Conservation (phyloP, 305 asterid species). For the Fraxinus albicans region DNA sequence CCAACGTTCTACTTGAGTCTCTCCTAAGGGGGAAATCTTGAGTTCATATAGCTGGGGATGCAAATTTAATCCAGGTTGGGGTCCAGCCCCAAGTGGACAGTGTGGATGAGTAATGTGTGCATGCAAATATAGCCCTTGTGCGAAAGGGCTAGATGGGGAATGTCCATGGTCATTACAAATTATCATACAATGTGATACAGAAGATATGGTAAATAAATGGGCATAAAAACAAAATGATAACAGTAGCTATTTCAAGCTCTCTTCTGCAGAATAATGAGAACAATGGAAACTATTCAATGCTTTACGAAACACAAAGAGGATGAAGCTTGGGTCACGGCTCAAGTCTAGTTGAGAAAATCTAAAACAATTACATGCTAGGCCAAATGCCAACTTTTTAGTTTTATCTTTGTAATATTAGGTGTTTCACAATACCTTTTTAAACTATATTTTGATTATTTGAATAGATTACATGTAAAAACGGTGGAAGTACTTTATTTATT, state of each 20-base stretch:
- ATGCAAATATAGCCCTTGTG: background rate
- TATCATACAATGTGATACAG: background rate
- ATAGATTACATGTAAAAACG: background rate
- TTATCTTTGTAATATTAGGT: background rate
- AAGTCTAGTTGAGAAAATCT: background rate
- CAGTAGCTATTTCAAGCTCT: background rate
- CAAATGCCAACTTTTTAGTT: background rate
- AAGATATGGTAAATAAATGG: background rate
- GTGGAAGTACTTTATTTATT: background rate
- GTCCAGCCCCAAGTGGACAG: background rate
- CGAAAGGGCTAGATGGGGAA: background rate
- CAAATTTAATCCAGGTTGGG: background rate
- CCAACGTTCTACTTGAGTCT: background rate
- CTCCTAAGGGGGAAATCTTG: background rate
- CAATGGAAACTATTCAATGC: background rate
- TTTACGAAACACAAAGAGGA: background rate
- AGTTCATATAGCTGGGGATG: background rate
- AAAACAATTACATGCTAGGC: background rate
- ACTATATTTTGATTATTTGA: background rate
- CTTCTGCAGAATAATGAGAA: conserved; percentile 9
- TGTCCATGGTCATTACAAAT: background rate
- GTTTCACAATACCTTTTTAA: background rate
- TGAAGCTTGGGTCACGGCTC: background rate
- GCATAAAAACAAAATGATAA: background rate
- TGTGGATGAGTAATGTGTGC: background rate